phyloP scores from a whole-genome alignment of 495 filamentous ascomycete species.

The Trichoderma reesei region DNA sequence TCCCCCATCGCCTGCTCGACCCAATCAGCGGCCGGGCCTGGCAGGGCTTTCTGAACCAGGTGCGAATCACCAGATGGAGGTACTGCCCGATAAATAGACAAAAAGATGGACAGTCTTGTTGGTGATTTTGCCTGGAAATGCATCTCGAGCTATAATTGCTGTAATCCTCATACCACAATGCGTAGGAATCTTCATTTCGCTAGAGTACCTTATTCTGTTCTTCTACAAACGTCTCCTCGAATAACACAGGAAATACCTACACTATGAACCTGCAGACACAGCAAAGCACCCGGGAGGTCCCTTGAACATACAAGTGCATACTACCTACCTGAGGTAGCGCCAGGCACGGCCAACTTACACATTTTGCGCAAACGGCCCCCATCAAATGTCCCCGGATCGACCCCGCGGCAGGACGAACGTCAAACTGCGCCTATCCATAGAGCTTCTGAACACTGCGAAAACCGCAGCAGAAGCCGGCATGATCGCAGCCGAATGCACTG shows the following conservation, averaged over 20 bases:
- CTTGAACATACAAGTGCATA: background rate
- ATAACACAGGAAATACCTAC: too few species aligned
- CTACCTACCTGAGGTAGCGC: background rate
- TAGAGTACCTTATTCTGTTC: too few species aligned
- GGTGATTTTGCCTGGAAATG: too few species aligned
- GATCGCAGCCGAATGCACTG: too few species aligned
- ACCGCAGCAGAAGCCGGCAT: too few species aligned
- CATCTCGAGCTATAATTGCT: too few species aligned
- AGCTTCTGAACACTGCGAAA: too few species aligned
- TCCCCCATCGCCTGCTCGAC: background rate
- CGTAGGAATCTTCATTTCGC: too few species aligned
- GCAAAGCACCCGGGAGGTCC: too few species aligned
- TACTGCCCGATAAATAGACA: background rate
- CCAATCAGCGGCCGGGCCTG: background rate
- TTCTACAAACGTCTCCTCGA: too few species aligned
- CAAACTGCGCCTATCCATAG: background rate
- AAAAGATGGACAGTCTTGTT: background rate
- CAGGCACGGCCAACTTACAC: constrained; percentile 5
- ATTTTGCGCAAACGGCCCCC: background rate
- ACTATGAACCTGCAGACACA: too few species aligned
- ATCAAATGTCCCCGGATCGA: background rate
- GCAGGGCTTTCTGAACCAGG: background rate
- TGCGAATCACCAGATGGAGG: background rate
- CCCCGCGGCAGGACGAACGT: background rate
- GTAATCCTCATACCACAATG: too few species aligned